These are phyloP conservation scores for Irpex sp. DNA, from an alignment of 1,284 basidiomycete species.

Conservation along the genomic window DNA sequence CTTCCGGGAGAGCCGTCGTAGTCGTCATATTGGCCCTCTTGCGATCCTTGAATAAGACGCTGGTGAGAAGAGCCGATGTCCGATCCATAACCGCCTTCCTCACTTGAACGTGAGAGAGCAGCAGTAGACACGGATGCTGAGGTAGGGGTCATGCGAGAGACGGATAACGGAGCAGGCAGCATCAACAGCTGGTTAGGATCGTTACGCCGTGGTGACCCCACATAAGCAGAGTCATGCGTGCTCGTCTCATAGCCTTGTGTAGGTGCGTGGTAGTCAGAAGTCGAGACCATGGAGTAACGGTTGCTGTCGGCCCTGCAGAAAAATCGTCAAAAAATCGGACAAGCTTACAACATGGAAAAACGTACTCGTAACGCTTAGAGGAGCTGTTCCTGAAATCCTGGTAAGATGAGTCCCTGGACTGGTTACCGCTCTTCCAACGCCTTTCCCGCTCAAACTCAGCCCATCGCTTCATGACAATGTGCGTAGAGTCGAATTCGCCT, in stretches of 20 bases:
- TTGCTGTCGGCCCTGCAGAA: conserved; percentile 43
- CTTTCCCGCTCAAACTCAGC: conserved; percentile 97
- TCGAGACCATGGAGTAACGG: conserved; percentile 76
- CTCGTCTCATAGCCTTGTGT: conserved; percentile 54
- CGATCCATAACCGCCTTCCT: conserved; percentile 60
- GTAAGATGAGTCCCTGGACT: conserved; percentile 76
- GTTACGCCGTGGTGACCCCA: conserved; percentile 40
- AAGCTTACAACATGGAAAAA: conserved; percentile 9
- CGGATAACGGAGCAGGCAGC: conserved; percentile 65
- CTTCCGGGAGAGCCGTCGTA: conserved; percentile 18
- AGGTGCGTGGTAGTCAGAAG: conserved; percentile 63
- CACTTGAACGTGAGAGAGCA: conserved; percentile 60
- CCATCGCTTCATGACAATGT: conserved; percentile 99
- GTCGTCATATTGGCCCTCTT: conserved; percentile 28
- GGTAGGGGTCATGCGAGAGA: conserved; percentile 46
- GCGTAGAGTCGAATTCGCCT: conserved; percentile 92
- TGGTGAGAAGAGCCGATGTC: conserved; percentile 51
- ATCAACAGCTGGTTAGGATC: conserved; percentile 69
- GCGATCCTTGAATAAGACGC: conserved; percentile 49
- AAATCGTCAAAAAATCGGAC: background rate
- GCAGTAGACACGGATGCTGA: conserved; percentile 44
- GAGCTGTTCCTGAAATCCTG: conserved; percentile 48
- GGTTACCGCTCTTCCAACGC: conserved; percentile 85
- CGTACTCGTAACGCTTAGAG: conserved; percentile 53
- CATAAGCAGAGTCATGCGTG: conserved; percentile 54